phyloP scores from a whole-genome alignment of 1,139 yeast species.

The Debaryomyces psychrophilus region DNA sequence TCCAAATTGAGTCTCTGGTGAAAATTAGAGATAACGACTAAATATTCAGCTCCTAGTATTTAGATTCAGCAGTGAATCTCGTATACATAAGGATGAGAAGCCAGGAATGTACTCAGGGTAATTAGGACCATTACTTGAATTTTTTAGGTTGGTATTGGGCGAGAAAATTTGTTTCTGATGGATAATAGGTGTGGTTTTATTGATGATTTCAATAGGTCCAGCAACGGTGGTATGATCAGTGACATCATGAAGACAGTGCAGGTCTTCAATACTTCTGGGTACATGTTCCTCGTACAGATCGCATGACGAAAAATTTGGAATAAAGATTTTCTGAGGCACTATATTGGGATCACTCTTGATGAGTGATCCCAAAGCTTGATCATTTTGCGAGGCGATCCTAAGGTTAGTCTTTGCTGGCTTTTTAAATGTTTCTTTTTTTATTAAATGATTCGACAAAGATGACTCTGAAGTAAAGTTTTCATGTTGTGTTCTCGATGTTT shows the following conservation, averaged over 20 bases:
- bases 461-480: not conserved
- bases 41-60: not conserved
- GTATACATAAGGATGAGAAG: not conserved
- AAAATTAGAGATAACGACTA: conserved; percentile 1
- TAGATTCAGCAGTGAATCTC: not conserved
- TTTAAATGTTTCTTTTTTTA: not conserved
- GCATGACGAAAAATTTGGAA: not conserved
- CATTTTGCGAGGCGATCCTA: not conserved
- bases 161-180: not conserved
- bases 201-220: not conserved
- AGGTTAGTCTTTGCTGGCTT: not conserved
- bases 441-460: not conserved
- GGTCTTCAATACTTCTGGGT: not conserved
- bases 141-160: not conserved
- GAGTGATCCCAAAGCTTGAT: not conserved
- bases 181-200: not conserved
- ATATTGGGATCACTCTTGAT: not conserved
- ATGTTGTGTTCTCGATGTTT: not conserved
- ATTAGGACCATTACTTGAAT: not conserved
- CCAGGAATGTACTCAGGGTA: not conserved
- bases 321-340: not conserved
- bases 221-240: not conserved
- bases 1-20: not conserved
- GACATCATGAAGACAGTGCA: not conserved
- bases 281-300: no score